A percentile compares a stretch with the other conserved stretches of the same genome.
Evolutionary conservation across 2,329 filamentous ascomycete genomes (phyloP).

Genomic region (Scedosporium apiospermum): DNA sequence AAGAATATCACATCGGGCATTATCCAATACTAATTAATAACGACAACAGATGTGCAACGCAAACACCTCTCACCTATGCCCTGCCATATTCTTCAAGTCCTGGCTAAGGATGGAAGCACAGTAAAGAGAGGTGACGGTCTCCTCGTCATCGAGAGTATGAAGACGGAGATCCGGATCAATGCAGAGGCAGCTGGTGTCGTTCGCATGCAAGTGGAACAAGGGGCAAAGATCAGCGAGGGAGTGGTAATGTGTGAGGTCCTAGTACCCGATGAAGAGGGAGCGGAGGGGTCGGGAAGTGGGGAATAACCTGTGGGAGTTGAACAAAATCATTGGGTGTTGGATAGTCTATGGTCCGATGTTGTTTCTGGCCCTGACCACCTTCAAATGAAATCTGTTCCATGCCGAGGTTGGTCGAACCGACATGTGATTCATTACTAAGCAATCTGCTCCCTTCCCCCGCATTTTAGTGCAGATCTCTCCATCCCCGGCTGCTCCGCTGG

Average conservation of each 20-base stretch:
- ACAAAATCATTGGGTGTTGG: not conserved
- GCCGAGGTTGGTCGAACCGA: not conserved
- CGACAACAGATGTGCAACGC: not conserved
- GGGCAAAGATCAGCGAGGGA: constrained; percentile 6
- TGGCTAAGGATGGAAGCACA: constrained; percentile 3
- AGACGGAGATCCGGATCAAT: constrained; percentile 9
- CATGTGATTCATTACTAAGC: too few relatives aligned
- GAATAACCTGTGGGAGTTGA: not conserved
- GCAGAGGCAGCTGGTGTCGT: constrained; percentile 4
- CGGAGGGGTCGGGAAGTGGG: not conserved
- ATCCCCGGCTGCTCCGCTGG: not conserved
- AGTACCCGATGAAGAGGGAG: not conserved
- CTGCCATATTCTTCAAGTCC: constrained; percentile 6
- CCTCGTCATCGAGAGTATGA: constrained; percentile 8
- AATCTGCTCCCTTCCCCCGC: not conserved
- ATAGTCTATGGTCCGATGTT: not conserved
- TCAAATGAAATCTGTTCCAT: not conserved
- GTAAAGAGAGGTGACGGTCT: constrained; percentile 4
- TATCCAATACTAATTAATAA: not conserved
- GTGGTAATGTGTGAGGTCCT: constrained; percentile 7
- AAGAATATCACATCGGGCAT: too few relatives aligned
- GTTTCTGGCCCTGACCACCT: too few relatives aligned
- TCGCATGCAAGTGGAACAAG: constrained; percentile 3
- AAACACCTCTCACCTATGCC: constrained; percentile 7
- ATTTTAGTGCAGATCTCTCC: not conserved